Conservation (phyloP, 2,329 filamentous ascomycete genomes). For the Aspergillus sp. region DNA sequence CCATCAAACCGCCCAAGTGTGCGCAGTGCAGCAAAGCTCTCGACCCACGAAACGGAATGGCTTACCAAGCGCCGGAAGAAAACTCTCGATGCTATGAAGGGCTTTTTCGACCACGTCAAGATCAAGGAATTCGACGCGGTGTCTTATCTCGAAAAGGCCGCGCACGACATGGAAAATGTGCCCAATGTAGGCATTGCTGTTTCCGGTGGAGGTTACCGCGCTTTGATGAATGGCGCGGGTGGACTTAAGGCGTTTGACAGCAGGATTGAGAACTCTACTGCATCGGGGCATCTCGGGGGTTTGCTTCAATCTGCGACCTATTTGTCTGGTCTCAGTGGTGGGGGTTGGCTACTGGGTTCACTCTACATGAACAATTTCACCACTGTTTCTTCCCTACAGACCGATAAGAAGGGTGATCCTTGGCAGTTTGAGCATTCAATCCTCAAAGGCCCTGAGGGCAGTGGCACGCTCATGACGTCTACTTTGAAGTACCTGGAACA, state of each 20-base stretch:
- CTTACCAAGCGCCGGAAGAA: conserved; percentile 67
- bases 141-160: conserved; percentile 64
- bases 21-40: conserved; percentile 63
- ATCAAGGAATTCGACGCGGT: conserved; percentile 73
- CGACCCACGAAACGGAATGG: conserved; percentile 73
- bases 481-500: not conserved
- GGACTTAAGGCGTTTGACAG: conserved; percentile 76
- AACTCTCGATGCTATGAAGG: conserved; percentile 70
- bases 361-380: conserved; percentile 78
- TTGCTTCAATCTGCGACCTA: conserved; percentile 81
- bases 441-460: not conserved
- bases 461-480: not conserved
- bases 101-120: conserved; percentile 69
- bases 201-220: conserved; percentile 83
- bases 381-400: conserved; percentile 52
- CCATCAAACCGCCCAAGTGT: conserved; percentile 67
- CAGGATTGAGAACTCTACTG: conserved; percentile 63
- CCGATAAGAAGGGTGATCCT: conserved; percentile 8
- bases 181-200: conserved; percentile 77
- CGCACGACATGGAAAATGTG: conserved; percentile 55
- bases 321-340: conserved; percentile 76
- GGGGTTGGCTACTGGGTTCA: conserved; percentile 80
- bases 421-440: conserved; percentile 35
- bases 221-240: conserved; percentile 81
- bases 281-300: conserved; percentile 70